Evolutionary conservation across 306 rosid genomes (phyloP).

Genomic region (Ziziphus jujuba): DNA sequence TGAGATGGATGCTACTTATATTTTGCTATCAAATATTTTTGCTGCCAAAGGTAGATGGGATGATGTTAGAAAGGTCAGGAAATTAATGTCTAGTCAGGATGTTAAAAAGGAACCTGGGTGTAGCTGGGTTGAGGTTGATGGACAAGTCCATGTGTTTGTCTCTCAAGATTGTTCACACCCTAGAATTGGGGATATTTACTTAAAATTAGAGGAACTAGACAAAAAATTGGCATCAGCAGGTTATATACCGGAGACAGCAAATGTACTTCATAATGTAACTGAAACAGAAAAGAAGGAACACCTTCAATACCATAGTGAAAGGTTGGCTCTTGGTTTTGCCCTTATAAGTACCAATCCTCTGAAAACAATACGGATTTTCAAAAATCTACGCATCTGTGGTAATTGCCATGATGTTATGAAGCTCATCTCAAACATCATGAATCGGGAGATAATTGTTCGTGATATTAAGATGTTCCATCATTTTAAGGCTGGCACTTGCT

Average conservation of each 20-base stretch:
- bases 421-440: conserved; percentile 23
- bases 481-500: conserved; percentile 35
- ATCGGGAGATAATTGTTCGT: conserved; percentile 35
- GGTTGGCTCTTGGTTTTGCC: conserved; percentile 39
- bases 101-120: conserved; percentile 48
- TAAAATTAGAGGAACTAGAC: conserved; percentile 33
- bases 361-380: conserved; percentile 28
- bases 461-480: conserved; percentile 34
- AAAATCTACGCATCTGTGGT: conserved; percentile 38
- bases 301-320: conserved; percentile 37
- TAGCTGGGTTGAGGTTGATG: conserved; percentile 43
- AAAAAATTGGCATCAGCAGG: conserved; percentile 13
- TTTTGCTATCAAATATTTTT: conserved; percentile 42
- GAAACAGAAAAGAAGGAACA: conserved; percentile 29
- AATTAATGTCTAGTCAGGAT: conserved; percentile 37
- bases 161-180: conserved; percentile 44
- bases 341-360: conserved; percentile 14
- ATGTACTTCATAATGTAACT: conserved; percentile 29
- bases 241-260: conserved; percentile 29
- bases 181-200: conserved; percentile 29
- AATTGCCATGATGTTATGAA: conserved; percentile 40
- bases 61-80: conserved; percentile 32
- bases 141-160: conserved; percentile 35
- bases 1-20: conserved; percentile 31
- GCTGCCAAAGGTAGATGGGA: conserved; percentile 41